Conservation (phyloP, 495 filamentous ascomycete species). For the Penicillium verhagenii region DNA sequence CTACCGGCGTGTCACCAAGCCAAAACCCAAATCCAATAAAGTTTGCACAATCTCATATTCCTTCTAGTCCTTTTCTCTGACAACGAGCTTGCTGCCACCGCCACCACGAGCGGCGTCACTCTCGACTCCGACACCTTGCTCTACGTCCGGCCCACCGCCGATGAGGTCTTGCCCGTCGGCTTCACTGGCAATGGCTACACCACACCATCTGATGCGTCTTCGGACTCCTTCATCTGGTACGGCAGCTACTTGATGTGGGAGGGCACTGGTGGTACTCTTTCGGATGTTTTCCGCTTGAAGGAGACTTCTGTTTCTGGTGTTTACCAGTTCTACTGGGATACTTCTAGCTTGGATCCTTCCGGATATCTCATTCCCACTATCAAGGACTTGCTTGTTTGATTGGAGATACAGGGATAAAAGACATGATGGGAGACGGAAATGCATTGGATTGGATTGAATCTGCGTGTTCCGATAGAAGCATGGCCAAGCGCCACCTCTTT, state of each 20-base stretch:
- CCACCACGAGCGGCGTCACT: conserved; percentile 18
- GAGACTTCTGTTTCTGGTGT: conserved; percentile 18
- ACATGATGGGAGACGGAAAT: no score
- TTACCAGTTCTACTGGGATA: conserved; percentile 25
- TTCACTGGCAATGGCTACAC: conserved; percentile 19
- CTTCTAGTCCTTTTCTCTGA: conserved; percentile 12
- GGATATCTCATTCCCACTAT: conserved; percentile 11
- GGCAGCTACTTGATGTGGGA: conserved; percentile 24
- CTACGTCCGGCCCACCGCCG: conserved; percentile 20
- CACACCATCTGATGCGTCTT: conserved; percentile 13
- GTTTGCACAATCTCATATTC: not conserved
- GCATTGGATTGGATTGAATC: no score
- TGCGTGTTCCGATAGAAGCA: no score
- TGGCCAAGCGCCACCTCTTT: no score
- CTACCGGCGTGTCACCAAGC: not conserved
- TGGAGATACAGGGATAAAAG: no score
- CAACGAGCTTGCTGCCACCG: conserved; percentile 14
- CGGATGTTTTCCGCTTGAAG: conserved; percentile 24
- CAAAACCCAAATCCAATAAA: not conserved
- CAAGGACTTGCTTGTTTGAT: not conserved
- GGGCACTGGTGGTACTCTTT: conserved; percentile 6
- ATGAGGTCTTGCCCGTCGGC: conserved; percentile 17
- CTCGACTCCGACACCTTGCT: conserved; percentile 19
- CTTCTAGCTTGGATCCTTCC: conserved; percentile 16
- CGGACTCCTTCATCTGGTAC: conserved; percentile 19